Base-by-base conservation (phyloP, 805 yeast genomes). In the Ogataea parapolymorpha region DNA sequence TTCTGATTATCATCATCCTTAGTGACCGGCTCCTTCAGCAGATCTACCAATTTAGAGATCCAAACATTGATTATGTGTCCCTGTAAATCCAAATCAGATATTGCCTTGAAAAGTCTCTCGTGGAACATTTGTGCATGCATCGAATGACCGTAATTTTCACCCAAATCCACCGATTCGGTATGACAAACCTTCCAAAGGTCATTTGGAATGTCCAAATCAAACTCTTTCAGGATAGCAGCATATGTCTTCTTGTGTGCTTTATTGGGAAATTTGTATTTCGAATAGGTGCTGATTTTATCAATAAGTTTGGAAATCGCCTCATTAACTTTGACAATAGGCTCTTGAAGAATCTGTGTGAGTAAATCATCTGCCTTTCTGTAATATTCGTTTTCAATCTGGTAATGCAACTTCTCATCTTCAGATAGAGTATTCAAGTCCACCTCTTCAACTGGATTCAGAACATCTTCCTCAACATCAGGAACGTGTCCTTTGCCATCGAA, bases 351-450 rank as follows among this genome's bases (percentile, higher is more conserved):
- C 24, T 68, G 71, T 35, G 69, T 65, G 42, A 93, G 70, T n/a
- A 82, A 45, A 3, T 52, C 52, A 45, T 85, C 90, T 0, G 95
- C 95, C 35, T 65, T 64, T 0, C 62, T 67, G 55, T 85, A 86
- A 53, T 65, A 77, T 14, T 65, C 52, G 29, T 66, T 66, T 54
- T 85, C 95, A 18, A 63, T 38, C 5, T 59, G 57, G 43, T 72
- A 71, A 53, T 74, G 71, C 7, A 26, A 26, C 31, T 51, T 48
- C 16, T 55, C 59, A 5, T 55, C 52, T 1, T 45, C 42, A 9
- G 32, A 46, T 11, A 66, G 39, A 4, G 42, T 20, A 3, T 49
- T 53, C 11, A 50, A 39, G 40, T 62, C 64, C 25, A 59, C 39
- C 13, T 43, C 51, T 13, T 32, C 37, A 12, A 53, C 44, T 10